Evolutionary conservation across 2,329 filamentous ascomycete species (phyloP).

Genomic region (Xylariales sp.): DNA sequence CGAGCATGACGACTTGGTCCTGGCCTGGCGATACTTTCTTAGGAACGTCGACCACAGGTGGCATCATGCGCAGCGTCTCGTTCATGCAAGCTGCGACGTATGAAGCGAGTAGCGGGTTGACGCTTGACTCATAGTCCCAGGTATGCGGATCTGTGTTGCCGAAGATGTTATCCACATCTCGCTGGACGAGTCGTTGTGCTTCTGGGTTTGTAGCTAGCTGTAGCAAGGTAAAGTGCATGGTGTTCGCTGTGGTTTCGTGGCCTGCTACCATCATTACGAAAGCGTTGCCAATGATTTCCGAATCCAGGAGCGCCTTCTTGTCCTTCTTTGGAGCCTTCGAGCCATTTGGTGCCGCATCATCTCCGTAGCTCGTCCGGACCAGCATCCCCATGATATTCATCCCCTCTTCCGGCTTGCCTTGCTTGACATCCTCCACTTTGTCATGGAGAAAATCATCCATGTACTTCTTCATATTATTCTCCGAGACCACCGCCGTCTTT

Average conservation of each 20-base stretch:
- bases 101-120: conserved; percentile 62
- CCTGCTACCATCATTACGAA: conserved; percentile 67
- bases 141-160: conserved; percentile 50
- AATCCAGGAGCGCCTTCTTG: conserved; percentile 42
- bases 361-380: conserved; percentile 37
- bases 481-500: conserved; percentile 48
- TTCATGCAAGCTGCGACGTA: conserved; percentile 73
- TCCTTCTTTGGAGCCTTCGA: conserved; percentile 14
- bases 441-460: conserved; percentile 64
- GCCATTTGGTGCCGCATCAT: conserved; percentile 14
- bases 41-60: conserved; percentile 67
- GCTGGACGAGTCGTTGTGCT: conserved; percentile 62
- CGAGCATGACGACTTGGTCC: conserved; percentile 54
- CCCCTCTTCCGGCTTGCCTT: conserved; percentile 35
- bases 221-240: conserved; percentile 65
- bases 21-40: conserved; percentile 51
- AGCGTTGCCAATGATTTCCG: conserved; percentile 69
- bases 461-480: conserved; percentile 62
- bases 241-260: conserved; percentile 76
- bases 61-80: conserved; percentile 69
- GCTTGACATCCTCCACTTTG: conserved; percentile 44
- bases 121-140: conserved; percentile 67
- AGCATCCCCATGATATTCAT: conserved; percentile 52
- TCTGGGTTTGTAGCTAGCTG: conserved; percentile 61
- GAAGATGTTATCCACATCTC: conserved; percentile 63